Conservation (phyloP, 106 monocot genomes). For the Narthecium ossifragum region DNA sequence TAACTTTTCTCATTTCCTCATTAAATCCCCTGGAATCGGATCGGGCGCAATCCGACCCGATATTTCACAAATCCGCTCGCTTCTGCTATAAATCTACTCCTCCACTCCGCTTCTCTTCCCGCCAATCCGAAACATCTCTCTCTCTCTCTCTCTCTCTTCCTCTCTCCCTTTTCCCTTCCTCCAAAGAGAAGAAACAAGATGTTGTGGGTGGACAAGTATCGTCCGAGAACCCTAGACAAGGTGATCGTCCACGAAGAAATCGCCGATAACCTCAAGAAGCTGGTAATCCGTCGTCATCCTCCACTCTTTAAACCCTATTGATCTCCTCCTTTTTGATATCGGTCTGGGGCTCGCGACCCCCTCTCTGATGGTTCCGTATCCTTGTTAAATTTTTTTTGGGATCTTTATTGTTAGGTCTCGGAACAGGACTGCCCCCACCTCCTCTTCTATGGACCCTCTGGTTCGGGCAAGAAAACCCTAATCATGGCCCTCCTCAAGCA, state of each 20-base stretch:
- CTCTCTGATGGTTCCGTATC: no score
- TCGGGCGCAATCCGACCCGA: no score
- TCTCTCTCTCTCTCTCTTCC: not conserved
- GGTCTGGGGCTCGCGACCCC: constrained; percentile 29
- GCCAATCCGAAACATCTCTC: not conserved
- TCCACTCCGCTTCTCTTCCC: constrained; percentile 7
- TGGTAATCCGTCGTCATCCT: constrained; percentile 27
- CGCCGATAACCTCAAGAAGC: constrained; percentile 78
- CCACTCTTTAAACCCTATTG: constrained; percentile 1
- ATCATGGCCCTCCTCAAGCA: constrained; percentile 88
- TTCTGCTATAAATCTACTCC: no score
- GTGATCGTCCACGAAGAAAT: constrained; percentile 77
- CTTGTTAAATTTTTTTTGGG: not conserved
- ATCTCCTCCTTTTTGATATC: not conserved
- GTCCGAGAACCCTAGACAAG: constrained; percentile 87
- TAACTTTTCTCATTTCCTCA: no score
- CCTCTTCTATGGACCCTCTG: constrained; percentile 90
- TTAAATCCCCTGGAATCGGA: no score
- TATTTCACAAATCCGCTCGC: no score
- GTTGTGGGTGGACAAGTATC: constrained; percentile 99
- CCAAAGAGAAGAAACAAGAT: constrained; percentile 17
- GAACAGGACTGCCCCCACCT: constrained; percentile 97
- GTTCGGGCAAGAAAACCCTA: constrained; percentile 95
- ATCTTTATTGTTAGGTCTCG: constrained; percentile 44
- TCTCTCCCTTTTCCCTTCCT: not conserved